Evolutionary conservation across 176 grass and related monocot genomes (phyloP).

Genomic region (Oryza glumipatula): DNA sequence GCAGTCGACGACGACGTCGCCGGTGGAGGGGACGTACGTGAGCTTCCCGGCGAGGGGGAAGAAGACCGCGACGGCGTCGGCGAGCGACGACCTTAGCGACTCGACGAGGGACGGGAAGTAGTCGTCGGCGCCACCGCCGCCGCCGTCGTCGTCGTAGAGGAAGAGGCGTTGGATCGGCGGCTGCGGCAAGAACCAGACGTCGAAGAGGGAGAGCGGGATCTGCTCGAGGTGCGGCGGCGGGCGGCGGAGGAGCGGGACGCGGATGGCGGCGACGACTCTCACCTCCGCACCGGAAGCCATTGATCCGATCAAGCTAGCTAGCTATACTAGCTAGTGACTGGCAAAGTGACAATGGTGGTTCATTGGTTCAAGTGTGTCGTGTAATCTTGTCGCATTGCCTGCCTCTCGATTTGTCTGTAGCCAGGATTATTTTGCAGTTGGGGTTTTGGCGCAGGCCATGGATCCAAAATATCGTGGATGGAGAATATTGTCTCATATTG

Average conservation of each 20-base stretch:
- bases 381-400: not conserved
- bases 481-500: no score
- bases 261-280: no score
- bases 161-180: not conserved
- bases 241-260: no score
- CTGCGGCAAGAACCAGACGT: not conserved
- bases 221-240: not conserved
- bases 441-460: not conserved
- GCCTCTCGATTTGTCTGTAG: not conserved
- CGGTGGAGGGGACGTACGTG: not conserved
- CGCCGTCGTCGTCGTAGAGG: not conserved
- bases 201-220: not conserved
- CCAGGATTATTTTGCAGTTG: not conserved
- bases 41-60: conserved; percentile 29
- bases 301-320: no score
- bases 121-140: no score
- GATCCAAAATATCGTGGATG: not conserved
- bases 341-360: no score
- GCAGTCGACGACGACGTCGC: conserved; percentile 37
- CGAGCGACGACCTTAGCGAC: conserved; percentile 20
- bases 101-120: not conserved
- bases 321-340: no score
- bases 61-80: not conserved
- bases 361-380: not conserved
- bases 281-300: no score